Conservation (phyloP, 306 rosid genomes). For the Abrus pulchellus region DNA sequence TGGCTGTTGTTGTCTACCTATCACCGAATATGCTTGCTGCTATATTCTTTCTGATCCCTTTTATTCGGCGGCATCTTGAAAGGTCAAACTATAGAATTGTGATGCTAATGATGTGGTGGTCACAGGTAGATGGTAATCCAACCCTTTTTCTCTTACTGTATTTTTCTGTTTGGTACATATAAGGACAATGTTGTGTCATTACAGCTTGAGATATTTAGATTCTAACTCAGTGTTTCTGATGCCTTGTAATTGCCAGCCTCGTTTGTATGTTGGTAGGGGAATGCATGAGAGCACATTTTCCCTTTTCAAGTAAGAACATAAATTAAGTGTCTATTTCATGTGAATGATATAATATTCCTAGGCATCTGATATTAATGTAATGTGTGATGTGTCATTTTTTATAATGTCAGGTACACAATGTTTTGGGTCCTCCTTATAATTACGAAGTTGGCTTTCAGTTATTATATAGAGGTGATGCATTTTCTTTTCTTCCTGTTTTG, state of each 20-base stretch:
- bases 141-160: not conserved
- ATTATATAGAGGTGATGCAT: conserved; percentile 86
- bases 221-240: conserved; percentile 46
- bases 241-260: conserved; percentile 76
- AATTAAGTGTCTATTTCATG: conserved; percentile 34
- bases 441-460: conserved; percentile 97
- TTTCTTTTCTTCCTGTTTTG: conserved; percentile 22
- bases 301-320: conserved; percentile 83
- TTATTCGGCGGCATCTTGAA: conserved; percentile 92
- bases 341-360: conserved; percentile 15
- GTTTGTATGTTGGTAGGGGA: conserved; percentile 98
- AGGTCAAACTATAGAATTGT: conserved; percentile 89
- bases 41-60: conserved; percentile 81
- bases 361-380: conserved; percentile 42
- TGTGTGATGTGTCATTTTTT: conserved; percentile 11
- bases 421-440: conserved; percentile 91
- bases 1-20: conserved; percentile 93
- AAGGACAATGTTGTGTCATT: not conserved
- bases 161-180: conserved; percentile 19
- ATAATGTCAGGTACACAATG: conserved; percentile 81
- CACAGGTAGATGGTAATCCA: conserved; percentile 71
- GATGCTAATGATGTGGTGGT: conserved; percentile 99
- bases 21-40: conserved; percentile 97
- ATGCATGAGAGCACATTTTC: conserved; percentile 98
- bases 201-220: conserved; percentile 18